Conservation (phyloP, 495 filamentous ascomycete genomes). For the Geoglossum glabrum region DNA sequence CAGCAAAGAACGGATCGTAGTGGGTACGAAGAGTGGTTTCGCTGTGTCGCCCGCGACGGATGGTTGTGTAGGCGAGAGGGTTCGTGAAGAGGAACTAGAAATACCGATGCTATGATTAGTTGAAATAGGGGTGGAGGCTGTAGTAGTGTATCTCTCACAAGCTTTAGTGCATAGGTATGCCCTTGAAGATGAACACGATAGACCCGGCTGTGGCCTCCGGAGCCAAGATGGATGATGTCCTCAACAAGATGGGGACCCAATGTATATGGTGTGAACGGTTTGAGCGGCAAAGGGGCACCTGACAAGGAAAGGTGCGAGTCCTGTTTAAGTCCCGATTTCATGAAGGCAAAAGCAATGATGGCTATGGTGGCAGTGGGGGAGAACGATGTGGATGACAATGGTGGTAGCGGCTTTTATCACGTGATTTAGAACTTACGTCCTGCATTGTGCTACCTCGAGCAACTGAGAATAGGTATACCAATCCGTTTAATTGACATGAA, state of each 20-base stretch:
- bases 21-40: not conserved
- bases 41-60: not conserved
- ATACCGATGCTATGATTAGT: not conserved
- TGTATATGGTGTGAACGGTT: not conserved
- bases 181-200: not conserved
- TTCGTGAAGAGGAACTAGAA: not conserved
- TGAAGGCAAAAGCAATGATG: not conserved
- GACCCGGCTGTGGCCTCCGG: not conserved
- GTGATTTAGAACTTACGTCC: not conserved
- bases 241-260: not conserved
- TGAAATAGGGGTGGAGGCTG: not conserved
- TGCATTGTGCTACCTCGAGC: too few relatives aligned
- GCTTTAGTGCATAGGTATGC: not conserved
- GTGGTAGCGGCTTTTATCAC: not conserved
- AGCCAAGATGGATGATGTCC: not conserved
- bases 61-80: not conserved
- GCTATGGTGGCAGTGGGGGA: not conserved
- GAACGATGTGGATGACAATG: too few relatives aligned
- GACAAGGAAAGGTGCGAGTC: not conserved
- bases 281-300: not conserved
- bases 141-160: not conserved
- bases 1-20: not conserved
- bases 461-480: too few relatives aligned
- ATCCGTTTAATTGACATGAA: too few relatives aligned
- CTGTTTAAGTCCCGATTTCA: not conserved